A percentile compares a stretch with the other conserved stretches of the same genome.
These are phyloP conservation scores for Eucalyptus leucophloia DNA, from an alignment of 345 rosid genomes.

Conservation along the genomic window DNA sequence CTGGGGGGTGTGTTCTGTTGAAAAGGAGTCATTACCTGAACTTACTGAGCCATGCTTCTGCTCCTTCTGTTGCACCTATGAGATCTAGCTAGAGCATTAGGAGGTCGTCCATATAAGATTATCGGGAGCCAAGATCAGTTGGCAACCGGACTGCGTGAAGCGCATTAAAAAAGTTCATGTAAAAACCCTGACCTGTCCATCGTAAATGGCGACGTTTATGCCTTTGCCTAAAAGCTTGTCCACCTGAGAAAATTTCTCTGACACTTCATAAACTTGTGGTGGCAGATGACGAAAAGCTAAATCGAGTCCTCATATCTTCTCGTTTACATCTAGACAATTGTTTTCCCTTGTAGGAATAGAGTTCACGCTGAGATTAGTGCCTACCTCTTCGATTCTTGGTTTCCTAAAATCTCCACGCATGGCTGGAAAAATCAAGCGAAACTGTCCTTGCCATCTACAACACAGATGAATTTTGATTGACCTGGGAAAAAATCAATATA, in stretches of 20 bases:
- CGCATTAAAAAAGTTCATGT: not conserved
- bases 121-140: not conserved
- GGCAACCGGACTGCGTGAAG: not conserved
- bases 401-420: too few relatives aligned
- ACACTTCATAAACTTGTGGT: not conserved
- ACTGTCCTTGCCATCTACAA: too few relatives aligned
- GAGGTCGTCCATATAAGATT: not conserved
- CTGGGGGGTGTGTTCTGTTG: not conserved
- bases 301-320: not conserved
- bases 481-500: too few relatives aligned
- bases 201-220: slow-evolving; percentile 16
- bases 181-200: slow-evolving; percentile 13
- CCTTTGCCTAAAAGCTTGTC: slow-evolving; percentile 26
- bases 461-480: too few relatives aligned
- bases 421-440: too few relatives aligned
- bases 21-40: slow-evolving; percentile 11
- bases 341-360: not conserved
- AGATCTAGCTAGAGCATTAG: slow-evolving; percentile 14
- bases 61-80: slow-evolving; percentile 29
- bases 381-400: too few relatives aligned
- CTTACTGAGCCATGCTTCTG: slow-evolving; percentile 28
- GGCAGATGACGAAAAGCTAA: not conserved
- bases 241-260: not conserved
- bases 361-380: not conserved
- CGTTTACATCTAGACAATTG: not conserved